These are phyloP conservation scores for Aphanocladium album DNA, from an alignment of 2,329 filamentous ascomycete species.

Conservation along the genomic window DNA sequence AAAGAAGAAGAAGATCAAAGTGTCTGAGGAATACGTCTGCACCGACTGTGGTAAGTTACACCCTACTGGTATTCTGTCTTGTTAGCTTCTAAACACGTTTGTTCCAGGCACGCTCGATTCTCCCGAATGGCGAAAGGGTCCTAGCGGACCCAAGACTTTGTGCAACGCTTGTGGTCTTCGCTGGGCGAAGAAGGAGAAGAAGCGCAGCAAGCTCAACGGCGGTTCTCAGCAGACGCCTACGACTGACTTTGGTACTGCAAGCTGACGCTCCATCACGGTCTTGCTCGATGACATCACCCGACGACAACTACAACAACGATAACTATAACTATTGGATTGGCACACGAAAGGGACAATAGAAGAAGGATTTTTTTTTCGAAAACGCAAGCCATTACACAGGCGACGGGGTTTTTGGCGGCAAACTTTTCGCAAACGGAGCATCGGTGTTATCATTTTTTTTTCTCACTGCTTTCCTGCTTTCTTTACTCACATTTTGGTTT, in stretches of 20 bases:
- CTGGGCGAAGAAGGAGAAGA: conserved; percentile 81
- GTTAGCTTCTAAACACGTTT: background rate
- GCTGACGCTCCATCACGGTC: background rate
- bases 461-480: too few relatives aligned
- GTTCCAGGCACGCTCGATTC: conserved; percentile 71
- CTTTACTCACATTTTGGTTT: too few relatives aligned
- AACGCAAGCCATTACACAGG: background rate
- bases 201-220: conserved; percentile 33
- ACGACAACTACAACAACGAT: background rate
- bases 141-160: conserved; percentile 85
- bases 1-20: conserved; percentile 83
- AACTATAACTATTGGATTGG: background rate
- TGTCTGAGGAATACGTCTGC: conserved; percentile 84
- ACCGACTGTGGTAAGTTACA: conserved; percentile 72
- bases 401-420: conserved; percentile 4
- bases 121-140: conserved; percentile 93
- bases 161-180: conserved; percentile 88
- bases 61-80: background rate
- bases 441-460: background rate
- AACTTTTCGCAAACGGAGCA: background rate
- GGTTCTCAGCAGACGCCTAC: conserved; percentile 16
- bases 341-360: background rate
- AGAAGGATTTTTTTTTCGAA: background rate
- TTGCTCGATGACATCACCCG: background rate
- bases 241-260: conserved; percentile 21